Percentiles rank a stretch among this genome's conserved stretches.
These are phyloP conservation scores for Nothopassalora personata DNA, from an alignment of 2,329 filamentous ascomycete genomes.

Conservation along the genomic window DNA sequence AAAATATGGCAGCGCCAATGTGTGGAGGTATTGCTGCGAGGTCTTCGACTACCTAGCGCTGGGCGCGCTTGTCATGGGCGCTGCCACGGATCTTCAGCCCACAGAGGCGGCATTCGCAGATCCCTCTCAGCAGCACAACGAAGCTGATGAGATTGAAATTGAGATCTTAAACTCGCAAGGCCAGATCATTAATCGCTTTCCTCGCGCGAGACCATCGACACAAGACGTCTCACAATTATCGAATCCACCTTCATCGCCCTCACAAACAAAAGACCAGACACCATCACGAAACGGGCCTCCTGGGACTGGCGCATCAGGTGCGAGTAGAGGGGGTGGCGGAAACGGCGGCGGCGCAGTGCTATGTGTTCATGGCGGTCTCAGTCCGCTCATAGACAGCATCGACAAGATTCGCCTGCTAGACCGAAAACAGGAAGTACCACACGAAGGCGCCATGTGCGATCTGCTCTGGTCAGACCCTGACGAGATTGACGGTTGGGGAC, in stretches of 20 bases:
- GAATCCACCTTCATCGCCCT: conserved; percentile 36
- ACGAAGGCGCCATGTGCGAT: conserved; percentile 98
- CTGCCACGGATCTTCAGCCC: conserved; percentile 60
- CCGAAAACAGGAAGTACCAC: conserved; percentile 94
- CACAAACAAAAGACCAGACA: conserved; percentile 31
- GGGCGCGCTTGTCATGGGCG: conserved; percentile 84
- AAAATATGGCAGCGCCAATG: conserved; percentile 94
- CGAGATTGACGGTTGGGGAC: conserved; percentile 94
- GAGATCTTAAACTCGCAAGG: conserved; percentile 86
- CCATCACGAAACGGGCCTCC: conserved; percentile 56
- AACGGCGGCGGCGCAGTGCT: conserved; percentile 78
- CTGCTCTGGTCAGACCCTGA: conserved; percentile 97
- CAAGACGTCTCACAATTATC: conserved; percentile 23
- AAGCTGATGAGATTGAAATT: conserved; percentile 76
- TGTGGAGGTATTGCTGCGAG: conserved; percentile 94
- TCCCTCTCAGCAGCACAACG: conserved; percentile 45
- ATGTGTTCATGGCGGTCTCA: conserved; percentile 91
- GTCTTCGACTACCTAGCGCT: conserved; percentile 95
- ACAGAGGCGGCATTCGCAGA: conserved; percentile 51
- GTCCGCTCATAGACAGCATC: conserved; percentile 83
- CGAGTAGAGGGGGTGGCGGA: conserved; percentile 51
- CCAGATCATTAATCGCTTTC: conserved; percentile 68
- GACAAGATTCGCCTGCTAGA: conserved; percentile 95
- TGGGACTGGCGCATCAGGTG: conserved; percentile 71
- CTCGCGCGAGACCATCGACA: conserved; percentile 38